Base-by-base conservation (phyloP, 495 filamentous ascomycete species). In the Trichoderma gamsii region DNA sequence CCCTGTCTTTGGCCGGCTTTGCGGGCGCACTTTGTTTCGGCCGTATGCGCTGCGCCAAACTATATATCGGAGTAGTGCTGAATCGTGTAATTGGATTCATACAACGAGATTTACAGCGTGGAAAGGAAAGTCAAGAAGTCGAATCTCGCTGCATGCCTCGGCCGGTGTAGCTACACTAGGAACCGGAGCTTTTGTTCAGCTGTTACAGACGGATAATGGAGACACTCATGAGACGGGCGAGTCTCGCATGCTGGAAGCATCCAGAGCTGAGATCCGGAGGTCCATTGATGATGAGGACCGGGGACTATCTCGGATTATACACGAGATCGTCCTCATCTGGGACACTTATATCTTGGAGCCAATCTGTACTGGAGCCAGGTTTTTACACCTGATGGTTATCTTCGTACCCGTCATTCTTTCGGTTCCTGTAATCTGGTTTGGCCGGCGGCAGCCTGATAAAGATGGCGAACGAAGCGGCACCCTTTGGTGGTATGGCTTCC, bases 401-500 rank as follows among this genome's bases (percentile, higher is more conserved):
- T 99, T 99, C 72, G 85, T 96, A 56, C 96, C 96, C 0, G 91
- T 99, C 13, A 86, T 98, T 44, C 75, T 89, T 1, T 83, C 90
- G 0, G 85, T 94, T 32, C 96, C 96, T 0, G 81, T 84, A 0
- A 87, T 97, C 63, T 97, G 91, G 90, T 41, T 94, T 69, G 95
- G 96, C 3, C 71, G 69, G 43, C 79, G 85, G 63, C 74, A 84
- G 69, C 79, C 83, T 4, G 79, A 84, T n/a, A 82, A 81, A 52
- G 86, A 89, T 71, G 85, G 88, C 67, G 89, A 93, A 75, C 84
- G 90, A 59, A 80, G 78, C 21, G 96, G 95, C 21, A 92, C 93
- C 13, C 70, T 98, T 15, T 97, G 92, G 93, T 99, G 95, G 96
- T 98, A 97, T 81, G 82, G 79, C 1, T 96, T 97, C 74, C 76